A percentile compares a stretch with the other conserved stretches of the same genome.
These are phyloP conservation scores for Fulvia fulva DNA, from an alignment of 2,329 filamentous ascomycete species.

Conservation along the genomic window DNA sequence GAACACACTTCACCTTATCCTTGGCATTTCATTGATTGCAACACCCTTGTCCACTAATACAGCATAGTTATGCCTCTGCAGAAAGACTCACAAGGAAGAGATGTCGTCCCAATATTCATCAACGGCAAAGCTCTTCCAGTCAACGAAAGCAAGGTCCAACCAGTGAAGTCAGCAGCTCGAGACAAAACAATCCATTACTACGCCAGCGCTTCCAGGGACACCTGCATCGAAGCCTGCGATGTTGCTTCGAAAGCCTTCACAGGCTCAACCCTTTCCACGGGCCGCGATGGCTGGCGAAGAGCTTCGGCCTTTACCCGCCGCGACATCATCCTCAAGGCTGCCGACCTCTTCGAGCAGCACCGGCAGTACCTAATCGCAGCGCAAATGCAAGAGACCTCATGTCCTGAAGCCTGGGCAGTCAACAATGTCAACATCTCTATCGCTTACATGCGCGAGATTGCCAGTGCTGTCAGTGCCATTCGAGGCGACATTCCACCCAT, in stretches of 20 bases:
- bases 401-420: slow-evolving; percentile 38
- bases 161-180: not conserved
- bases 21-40: not conserved
- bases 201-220: slow-evolving; percentile 20
- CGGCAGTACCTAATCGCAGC: slow-evolving; percentile 24
- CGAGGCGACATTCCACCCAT: not conserved
- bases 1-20: not conserved
- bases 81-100: slow-evolving; percentile 17
- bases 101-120: slow-evolving; percentile 30
- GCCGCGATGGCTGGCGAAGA: slow-evolving; percentile 26
- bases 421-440: slow-evolving; percentile 32
- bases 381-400: slow-evolving; percentile 33
- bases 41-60: not conserved
- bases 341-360: slow-evolving; percentile 28
- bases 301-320: slow-evolving; percentile 27
- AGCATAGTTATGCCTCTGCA: slow-evolving; percentile 16
- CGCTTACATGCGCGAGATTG: slow-evolving; percentile 30
- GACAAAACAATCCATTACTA: slow-evolving; percentile 28
- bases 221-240: slow-evolving; percentile 26
- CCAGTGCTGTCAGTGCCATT: slow-evolving; percentile 10
- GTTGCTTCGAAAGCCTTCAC: slow-evolving; percentile 29
- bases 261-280: slow-evolving; percentile 14
- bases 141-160: not conserved
- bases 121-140: slow-evolving; percentile 23
- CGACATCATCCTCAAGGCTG: slow-evolving; percentile 29